phyloP scores from a whole-genome alignment of 164 flowering plant genomes.

The Kingdonia uniflora region DNA sequence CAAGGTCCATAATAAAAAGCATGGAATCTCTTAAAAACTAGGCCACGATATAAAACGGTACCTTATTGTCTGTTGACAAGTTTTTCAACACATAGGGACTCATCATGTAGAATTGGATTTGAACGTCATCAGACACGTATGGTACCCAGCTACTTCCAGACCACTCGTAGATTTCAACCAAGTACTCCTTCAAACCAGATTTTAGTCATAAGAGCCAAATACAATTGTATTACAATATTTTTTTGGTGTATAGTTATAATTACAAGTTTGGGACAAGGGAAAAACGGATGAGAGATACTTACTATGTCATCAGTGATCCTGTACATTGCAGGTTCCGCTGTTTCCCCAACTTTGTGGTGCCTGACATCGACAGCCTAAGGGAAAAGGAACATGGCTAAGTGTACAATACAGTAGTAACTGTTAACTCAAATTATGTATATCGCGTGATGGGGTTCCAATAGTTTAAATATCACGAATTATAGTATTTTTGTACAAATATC shows the following conservation, averaged over 20 bases:
- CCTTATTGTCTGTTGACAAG: slow-evolving; percentile 72
- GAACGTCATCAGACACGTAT: slow-evolving; percentile 84
- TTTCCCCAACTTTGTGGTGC: slow-evolving; percentile 82
- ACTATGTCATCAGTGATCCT: slow-evolving; percentile 95
- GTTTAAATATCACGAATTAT: neutral
- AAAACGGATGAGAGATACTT: slow-evolving; percentile 9
- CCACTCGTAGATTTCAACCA: slow-evolving; percentile 92
- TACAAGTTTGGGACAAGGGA: neutral
- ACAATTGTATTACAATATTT: too few species aligned
- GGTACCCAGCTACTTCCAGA: slow-evolving; percentile 58
- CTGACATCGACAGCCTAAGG: slow-evolving; percentile 65
- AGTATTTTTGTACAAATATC: neutral
- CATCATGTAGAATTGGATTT: slow-evolving; percentile 99
- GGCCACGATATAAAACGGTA: slow-evolving; percentile 6
- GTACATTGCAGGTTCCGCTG: slow-evolving; percentile 78
- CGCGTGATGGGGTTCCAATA: too few species aligned
- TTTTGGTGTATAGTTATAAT: too few species aligned
- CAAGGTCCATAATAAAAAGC: neutral
- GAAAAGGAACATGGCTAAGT: neutral
- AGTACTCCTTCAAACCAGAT: slow-evolving; percentile 56
- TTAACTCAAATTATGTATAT: neutral
- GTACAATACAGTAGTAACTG: neutral
- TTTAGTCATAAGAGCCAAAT: slow-evolving; percentile 1
- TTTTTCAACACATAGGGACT: slow-evolving; percentile 94
- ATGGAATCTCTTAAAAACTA: neutral